A percentile compares a stretch with the other conserved stretches of the same genome.
Conservation (phyloP, 2,329 filamentous ascomycete genomes). For the Botrytis tulipae region DNA sequence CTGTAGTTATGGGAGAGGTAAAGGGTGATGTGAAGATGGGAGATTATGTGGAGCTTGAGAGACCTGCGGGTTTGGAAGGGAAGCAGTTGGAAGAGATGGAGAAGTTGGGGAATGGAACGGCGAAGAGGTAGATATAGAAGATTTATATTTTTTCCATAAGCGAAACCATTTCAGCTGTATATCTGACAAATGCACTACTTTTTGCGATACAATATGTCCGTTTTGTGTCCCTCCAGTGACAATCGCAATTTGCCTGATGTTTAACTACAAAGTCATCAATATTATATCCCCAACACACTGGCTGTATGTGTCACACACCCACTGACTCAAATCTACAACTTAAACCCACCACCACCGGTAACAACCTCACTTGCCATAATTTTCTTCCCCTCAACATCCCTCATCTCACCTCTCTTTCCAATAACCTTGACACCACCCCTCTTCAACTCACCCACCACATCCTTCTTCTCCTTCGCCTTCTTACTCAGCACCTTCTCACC, state of each 20-base stretch:
- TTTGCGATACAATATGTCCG: not conserved
- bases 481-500: constrained; percentile 53
- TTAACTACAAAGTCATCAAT: not conserved
- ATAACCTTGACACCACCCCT: constrained; percentile 90
- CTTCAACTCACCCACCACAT: constrained; percentile 58
- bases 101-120: not conserved
- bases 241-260: constrained; percentile 4
- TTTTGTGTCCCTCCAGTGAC: not conserved
- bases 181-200: not conserved
- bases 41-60: constrained; percentile 44
- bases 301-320: not conserved
- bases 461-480: constrained; percentile 55
- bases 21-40: constrained; percentile 44
- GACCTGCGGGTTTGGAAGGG: constrained; percentile 43
- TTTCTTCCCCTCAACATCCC: constrained; percentile 80
- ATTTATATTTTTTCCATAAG: not conserved
- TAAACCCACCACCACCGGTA: constrained; percentile 56
- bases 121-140: not conserved
- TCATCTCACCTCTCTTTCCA: constrained; percentile 82
- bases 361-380: constrained; percentile 53
- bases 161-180: not conserved
- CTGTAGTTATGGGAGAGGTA: not conserved
- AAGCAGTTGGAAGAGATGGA: constrained; percentile 28
- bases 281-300: not conserved
- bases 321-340: constrained; percentile 49